Evolutionary conservation across 306 rosid species (phyloP).

Genomic region (Luffa acutangula): DNA sequence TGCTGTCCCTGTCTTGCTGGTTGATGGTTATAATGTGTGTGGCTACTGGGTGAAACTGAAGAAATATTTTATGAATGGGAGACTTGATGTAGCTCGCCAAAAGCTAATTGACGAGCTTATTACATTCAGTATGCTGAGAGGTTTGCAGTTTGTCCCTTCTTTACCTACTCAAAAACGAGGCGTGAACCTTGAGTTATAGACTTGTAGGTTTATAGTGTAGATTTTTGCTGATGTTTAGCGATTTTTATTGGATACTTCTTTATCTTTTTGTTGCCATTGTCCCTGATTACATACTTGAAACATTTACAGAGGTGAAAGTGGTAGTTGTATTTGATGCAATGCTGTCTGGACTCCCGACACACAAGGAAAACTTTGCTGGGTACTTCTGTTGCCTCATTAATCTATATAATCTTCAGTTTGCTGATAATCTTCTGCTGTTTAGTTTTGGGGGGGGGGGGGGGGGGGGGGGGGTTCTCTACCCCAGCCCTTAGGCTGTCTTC

Average conservation of each 20-base stretch:
- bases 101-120: conserved; percentile 72
- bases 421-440: not conserved
- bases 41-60: conserved; percentile 88
- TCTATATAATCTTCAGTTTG: not conserved
- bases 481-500: too few species aligned
- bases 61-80: conserved; percentile 65
- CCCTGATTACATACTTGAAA: conserved; percentile 11
- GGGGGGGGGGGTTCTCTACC: too few species aligned
- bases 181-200: not conserved
- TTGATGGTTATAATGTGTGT: conserved; percentile 89
- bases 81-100: conserved; percentile 77
- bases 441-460: too few species aligned
- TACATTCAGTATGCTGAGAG: conserved; percentile 68
- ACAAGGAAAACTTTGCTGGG: conserved; percentile 68
- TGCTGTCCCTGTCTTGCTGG: conserved; percentile 79
- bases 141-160: conserved; percentile 23
- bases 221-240: not conserved
- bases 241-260: conserved; percentile 1
- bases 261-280: not conserved
- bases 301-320: conserved; percentile 70
- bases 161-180: not conserved
- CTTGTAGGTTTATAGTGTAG: not conserved
- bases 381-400: conserved; percentile 24
- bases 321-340: conserved; percentile 87
- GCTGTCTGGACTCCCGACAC: conserved; percentile 87